Evolutionary conservation across 2,329 filamentous ascomycete species (phyloP), one percentile per base, ranked within the genome.

Genomic region (Lecanicillium sp.): DNA sequence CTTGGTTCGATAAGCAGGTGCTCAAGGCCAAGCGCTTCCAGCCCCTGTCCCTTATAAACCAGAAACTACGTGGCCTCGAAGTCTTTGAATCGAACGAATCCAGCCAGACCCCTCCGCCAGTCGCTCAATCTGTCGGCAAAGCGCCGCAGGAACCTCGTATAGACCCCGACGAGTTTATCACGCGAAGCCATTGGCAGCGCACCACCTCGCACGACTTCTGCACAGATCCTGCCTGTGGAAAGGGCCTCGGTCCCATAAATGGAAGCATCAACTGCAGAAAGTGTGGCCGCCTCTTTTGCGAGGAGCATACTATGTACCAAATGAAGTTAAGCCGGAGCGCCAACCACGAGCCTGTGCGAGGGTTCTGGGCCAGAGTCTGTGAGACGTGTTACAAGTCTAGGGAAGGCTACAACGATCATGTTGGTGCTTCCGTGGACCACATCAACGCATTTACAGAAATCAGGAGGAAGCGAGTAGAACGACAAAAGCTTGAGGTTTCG

Each of bases 301-400:
- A 97, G 55, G 86, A 90, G 50, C 92, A 98, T 59, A 97, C 92
- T 37, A 95, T 98, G 89, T 98, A 97, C 56, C 90, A 98, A 66
- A 97, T 97, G 85, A 96, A 94, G 68, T 71, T 98, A 10, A 95
- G 89, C 8, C 74, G 89, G 39, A 84, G 88, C 20, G 92, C 92
- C 4, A 76, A 81, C 42, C 87, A 96, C 61, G 92, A 98, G 47
- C 90, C 92, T 0, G 78, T 92, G 2, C 72, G 90, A 45, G 92
- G 92, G 7, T 77, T 87, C 49, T 98, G 92, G 92, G 94, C 87
- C 51, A 70, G 92, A 37, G 90, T 97, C 2, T 98, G 92, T 57
- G 92, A 98, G 66, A 97, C 92, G n/a, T 98, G 92, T 64, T 98
- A 92, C 66, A 97, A 96, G 65, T 95, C 88, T 37, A 77, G 92